Conservation (phyloP, 1,139 yeast species). For the Kodamaea sp. region DNA sequence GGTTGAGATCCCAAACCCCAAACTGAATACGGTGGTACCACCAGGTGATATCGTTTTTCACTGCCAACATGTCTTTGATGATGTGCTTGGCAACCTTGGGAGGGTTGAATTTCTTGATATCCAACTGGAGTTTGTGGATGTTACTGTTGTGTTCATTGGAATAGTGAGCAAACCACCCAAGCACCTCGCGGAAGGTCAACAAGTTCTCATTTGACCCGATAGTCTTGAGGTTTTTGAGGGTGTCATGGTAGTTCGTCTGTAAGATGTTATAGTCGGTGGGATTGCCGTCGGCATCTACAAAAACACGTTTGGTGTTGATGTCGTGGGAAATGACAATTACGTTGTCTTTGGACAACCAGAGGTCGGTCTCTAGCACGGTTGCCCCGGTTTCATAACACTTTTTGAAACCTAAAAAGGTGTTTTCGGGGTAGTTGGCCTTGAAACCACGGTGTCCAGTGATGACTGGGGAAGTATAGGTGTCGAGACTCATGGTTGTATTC, state of each 20-base stretch:
- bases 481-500: conserved; percentile 8
- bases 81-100: conserved; percentile 56
- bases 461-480: conserved; percentile 24
- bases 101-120: conserved; percentile 74
- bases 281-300: conserved; percentile 47
- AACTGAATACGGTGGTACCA: conserved; percentile 73
- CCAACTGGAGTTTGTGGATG: conserved; percentile 63
- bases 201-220: conserved; percentile 56
- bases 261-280: conserved; percentile 43
- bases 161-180: conserved; percentile 57
- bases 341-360: conserved; percentile 76
- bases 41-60: conserved; percentile 51
- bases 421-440: conserved; percentile 72
- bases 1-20: conserved; percentile 78
- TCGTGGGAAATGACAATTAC: conserved; percentile 79
- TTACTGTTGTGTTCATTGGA: conserved; percentile 21
- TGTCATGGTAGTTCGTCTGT: conserved; percentile 36
- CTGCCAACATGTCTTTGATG: conserved; percentile 47
- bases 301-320: conserved; percentile 58
- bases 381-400: conserved; percentile 74
- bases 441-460: conserved; percentile 52
- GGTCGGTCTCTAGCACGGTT: conserved; percentile 76
- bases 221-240: conserved; percentile 55
- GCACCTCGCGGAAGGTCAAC: conserved; percentile 60
- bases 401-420: conserved; percentile 71